Evolutionary conservation across 805 yeast genomes (phyloP), one percentile per base, ranked within the genome.

Genomic region (Metschnikowia shivogae): DNA sequence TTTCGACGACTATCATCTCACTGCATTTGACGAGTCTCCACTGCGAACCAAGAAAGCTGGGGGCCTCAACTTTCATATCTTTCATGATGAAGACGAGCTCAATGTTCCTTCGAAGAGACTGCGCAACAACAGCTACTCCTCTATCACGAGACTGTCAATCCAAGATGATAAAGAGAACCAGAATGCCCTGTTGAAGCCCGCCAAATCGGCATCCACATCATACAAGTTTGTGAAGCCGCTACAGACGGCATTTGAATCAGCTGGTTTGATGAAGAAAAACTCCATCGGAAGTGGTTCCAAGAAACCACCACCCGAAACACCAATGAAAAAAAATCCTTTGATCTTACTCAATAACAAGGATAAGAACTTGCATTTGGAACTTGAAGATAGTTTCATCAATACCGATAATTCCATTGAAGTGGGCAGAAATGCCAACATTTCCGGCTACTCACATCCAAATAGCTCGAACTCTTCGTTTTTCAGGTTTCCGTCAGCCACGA

Each of bases 211-310:
- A 43, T 62, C 61, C 39, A 48, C 62, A 3, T 67, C 72, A 9
- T 86, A 83, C 63, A 77, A 80, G 51, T 78, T 80, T 39, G 93
- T 86, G 19, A 86, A 84, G 59, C 96, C 96, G 2, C 72, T 88
- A 33, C 95, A 87, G 60, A 83, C 90, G 0, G 96, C 93, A 12
- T 88, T 88, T 63, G 74, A 80, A 60, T 77, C 90, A 2, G 68
- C 86, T 0, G 96, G 96, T 0, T 66, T 88, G 30, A 63, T 82
- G 70, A 84, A 64, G 68, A 81, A 63, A 67, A 69, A 60, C 55
- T 62, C 59, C 14, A 47, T 65, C 7, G 42, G 53, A 14, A 50
- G 52, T 19, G 49, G 51, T 34, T 10, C 54, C 36, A 36, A 55
- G 33, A 69, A 68, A 42, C 55, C 62, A 8, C 74, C 74, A 1